Evolutionary conservation across 768 basidiomycete species (phyloP), one percentile per base, ranked within the genome.

Genomic region (Pleurotus eryngii): DNA sequence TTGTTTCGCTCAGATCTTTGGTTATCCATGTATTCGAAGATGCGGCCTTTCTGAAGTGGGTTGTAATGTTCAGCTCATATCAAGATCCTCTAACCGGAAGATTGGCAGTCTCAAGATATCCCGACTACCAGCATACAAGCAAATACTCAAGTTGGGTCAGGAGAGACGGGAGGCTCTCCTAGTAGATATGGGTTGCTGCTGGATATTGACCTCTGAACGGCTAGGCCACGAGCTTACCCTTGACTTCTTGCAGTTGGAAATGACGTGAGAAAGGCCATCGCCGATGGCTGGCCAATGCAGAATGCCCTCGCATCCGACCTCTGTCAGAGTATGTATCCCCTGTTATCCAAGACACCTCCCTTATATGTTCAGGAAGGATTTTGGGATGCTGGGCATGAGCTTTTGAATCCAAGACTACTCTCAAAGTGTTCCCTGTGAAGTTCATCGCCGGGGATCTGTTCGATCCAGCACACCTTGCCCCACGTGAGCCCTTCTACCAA

Each of bases 351-450:
- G 17, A 27, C 18, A 49, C 14, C 24, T 35, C 17, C 24, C 30
- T 50, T 17, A 50, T 26, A 17, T 30, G 7, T 20, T 18, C 27
- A 17, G 27, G n/a, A 57, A 86, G 85, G 70, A 14, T 82, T 83
- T 59, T 87, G 85, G 85, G 73, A 81, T 4, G 72, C 79, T 5
- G 86, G 86, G 1, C 85, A 88, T 59, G 72, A 80, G 42, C 72
- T 89, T 15, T 89, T 86, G n/a, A n/a, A n/a, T n/a, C n/a, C 70
- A 76, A 67, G 49, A 75, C 80, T 2, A 81, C 74, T 0, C 76
- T 79, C 0, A 69, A 77, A 39, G 73, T 77, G 0, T 87, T 84
- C 66, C 81, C 83, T 1, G 81, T 74, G 0, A 66, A 72, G 0
- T 88, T 89, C 64, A 54, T 89, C 12, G 67, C 74, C 12, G 87